Evolutionary conservation across 257 asterid species (phyloP).

Genomic region (Solanum tarapatanum): DNA sequence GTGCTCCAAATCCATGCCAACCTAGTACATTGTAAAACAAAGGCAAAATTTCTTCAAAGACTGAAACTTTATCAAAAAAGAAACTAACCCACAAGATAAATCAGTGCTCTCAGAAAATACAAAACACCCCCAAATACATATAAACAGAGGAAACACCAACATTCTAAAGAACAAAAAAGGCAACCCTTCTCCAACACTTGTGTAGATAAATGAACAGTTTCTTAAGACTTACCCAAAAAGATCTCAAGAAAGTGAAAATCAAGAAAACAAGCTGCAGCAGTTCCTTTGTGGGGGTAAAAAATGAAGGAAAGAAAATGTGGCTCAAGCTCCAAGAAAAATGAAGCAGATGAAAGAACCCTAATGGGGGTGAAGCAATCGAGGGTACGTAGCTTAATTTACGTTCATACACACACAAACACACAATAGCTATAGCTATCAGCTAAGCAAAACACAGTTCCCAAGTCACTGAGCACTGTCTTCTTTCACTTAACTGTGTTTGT

Average conservation of each 20-base stretch:
- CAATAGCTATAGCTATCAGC: background rate
- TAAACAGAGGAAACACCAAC: background rate
- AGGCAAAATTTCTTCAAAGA: background rate
- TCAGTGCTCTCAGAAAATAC: background rate
- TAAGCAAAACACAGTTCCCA: background rate
- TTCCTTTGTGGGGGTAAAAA: background rate
- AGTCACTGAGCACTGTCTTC: background rate
- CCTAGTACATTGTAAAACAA: background rate
- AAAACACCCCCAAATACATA: background rate
- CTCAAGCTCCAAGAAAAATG: background rate
- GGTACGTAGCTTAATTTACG: background rate
- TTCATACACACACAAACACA: background rate
- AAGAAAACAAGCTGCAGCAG: background rate
- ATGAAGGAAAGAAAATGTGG: background rate
- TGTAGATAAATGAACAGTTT: background rate
- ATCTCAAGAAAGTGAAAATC: background rate
- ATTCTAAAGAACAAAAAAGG: background rate
- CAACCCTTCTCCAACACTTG: background rate
- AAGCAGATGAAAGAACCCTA: background rate
- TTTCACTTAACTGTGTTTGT: background rate
- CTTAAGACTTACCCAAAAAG: background rate
- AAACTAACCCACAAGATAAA: background rate
- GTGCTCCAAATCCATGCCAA: background rate
- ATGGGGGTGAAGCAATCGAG: background rate
- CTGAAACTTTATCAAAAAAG: background rate